A percentile compares a stretch with the other conserved stretches of the same genome.
Conservation (phyloP, 2,329 filamentous ascomycete species). For the Volutella citrinella region DNA sequence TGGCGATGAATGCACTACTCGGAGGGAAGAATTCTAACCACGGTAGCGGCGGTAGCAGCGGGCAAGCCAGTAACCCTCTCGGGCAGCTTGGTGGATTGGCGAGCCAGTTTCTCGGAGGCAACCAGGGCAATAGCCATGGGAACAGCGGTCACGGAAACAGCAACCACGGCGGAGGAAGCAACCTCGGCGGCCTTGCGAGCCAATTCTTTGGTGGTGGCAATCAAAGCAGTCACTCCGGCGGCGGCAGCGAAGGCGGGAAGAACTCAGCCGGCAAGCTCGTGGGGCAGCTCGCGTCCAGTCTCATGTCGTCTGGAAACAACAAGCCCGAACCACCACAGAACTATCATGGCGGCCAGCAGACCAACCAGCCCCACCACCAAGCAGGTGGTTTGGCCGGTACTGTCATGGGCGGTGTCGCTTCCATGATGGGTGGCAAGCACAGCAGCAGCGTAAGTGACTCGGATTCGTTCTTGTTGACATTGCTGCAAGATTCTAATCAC, state of each 20-base stretch:
- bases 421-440: conserved; percentile 50
- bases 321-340: conserved; percentile 46
- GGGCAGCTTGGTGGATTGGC: conserved; percentile 38
- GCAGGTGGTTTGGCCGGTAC: conserved; percentile 50
- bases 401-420: conserved; percentile 53
- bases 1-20: conserved; percentile 60
- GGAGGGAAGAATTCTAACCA: conserved; percentile 39
- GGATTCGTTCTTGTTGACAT: too few relatives aligned
- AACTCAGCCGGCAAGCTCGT: conserved; percentile 52
- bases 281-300: conserved; percentile 53
- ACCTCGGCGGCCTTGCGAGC: conserved; percentile 44
- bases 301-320: conserved; percentile 48
- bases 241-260: conserved; percentile 33
- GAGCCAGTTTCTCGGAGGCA: conserved; percentile 42
- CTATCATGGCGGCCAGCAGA: conserved; percentile 47
- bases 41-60: conserved; percentile 25
- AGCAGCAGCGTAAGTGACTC: conserved; percentile 33
- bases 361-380: conserved; percentile 35
- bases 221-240: conserved; percentile 18
- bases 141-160: too few relatives aligned
- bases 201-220: conserved; percentile 41
- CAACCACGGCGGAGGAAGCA: conserved; percentile 29
- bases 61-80: neutral
- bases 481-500: too few relatives aligned
- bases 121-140: conserved; percentile 15